A percentile compares a stretch with the other conserved stretches of the same genome.
Evolutionary conservation across 2,329 filamentous ascomycete species (phyloP).

Genomic region (Lachnellula subtilissima): DNA sequence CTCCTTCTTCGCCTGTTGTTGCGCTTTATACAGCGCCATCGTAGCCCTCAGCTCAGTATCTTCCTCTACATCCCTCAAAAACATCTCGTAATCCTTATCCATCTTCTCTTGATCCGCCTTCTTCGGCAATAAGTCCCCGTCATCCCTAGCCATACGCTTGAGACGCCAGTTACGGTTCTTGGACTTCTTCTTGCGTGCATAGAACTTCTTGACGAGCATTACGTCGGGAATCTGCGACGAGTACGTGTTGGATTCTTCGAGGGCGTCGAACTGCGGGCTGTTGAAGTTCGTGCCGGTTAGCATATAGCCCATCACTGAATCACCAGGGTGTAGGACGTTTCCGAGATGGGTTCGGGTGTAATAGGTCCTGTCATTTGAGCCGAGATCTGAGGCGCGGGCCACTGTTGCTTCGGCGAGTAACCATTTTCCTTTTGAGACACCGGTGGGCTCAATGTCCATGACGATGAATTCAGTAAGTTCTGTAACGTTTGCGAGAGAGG

Average conservation of each 20-base stretch:
- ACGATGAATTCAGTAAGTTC: slow-evolving; percentile 90
- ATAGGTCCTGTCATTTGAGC: slow-evolving; percentile 80
- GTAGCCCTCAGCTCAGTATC: slow-evolving; percentile 82
- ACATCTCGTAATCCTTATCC: slow-evolving; percentile 94
- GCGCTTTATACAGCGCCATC: slow-evolving; percentile 76
- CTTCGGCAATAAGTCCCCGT: slow-evolving; percentile 79
- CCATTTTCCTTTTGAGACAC: slow-evolving; percentile 73
- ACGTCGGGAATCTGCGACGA: slow-evolving; percentile 82
- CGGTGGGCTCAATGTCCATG: slow-evolving; percentile 84
- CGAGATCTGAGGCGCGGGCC: slow-evolving; percentile 79
- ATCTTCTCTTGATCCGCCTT: slow-evolving; percentile 83
- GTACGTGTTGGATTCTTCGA: slow-evolving; percentile 75
- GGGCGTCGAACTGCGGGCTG: slow-evolving; percentile 75
- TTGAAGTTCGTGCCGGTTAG: slow-evolving; percentile 89
- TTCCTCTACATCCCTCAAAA: slow-evolving; percentile 94
- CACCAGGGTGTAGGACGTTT: slow-evolving; percentile 76
- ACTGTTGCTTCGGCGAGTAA: slow-evolving; percentile 83
- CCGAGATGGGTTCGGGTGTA: slow-evolving; percentile 89
- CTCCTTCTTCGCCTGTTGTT: slow-evolving; percentile 43
- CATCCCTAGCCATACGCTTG: slow-evolving; percentile 87
- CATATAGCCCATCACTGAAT: slow-evolving; percentile 93
- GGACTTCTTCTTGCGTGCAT: slow-evolving; percentile 77
- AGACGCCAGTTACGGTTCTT: slow-evolving; percentile 86
- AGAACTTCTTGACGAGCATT: slow-evolving; percentile 94
- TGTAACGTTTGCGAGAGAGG: slow-evolving; percentile 73